Conservation (phyloP, 1,139 yeast species). For the Blastobotrys capitulatus region DNA sequence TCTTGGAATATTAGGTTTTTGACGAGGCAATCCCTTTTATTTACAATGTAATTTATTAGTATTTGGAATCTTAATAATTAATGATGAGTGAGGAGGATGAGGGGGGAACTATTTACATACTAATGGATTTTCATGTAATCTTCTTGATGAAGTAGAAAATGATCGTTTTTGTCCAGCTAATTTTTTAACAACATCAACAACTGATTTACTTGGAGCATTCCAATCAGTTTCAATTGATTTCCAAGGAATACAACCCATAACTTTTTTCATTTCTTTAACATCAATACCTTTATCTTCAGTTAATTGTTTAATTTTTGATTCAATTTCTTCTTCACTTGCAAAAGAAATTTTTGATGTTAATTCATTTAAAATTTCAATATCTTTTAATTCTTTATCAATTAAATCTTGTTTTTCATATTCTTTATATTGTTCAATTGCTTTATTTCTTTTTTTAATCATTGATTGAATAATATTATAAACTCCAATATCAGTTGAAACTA, state of each 20-base stretch:
- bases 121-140: constrained; percentile 47
- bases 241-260: constrained; percentile 48
- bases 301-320: constrained; percentile 37
- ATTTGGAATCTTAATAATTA: constrained; percentile 12
- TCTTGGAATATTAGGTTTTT: constrained; percentile 18
- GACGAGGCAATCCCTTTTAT: constrained; percentile 48
- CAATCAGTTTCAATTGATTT: constrained; percentile 45
- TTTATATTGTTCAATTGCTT: constrained; percentile 48
- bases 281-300: constrained; percentile 32
- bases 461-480: constrained; percentile 46
- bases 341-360: constrained; percentile 46
- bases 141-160: constrained; percentile 18
- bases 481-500: constrained; percentile 44
- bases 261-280: constrained; percentile 35
- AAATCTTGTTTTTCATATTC: constrained; percentile 50
- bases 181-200: constrained; percentile 26
- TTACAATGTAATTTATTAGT: not conserved
- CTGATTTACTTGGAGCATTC: constrained; percentile 43
- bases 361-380: constrained; percentile 41
- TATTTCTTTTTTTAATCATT: constrained; percentile 48
- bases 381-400: constrained; percentile 50
- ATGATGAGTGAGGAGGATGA: too few species aligned
- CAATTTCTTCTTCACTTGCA: constrained; percentile 47
- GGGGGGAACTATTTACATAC: constrained; percentile 38
- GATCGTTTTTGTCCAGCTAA: constrained; percentile 20